A percentile compares a stretch with the other conserved stretches of the same genome.
Conservation (phyloP, 164 flowering plant genomes). For the Vitis vinifera region DNA sequence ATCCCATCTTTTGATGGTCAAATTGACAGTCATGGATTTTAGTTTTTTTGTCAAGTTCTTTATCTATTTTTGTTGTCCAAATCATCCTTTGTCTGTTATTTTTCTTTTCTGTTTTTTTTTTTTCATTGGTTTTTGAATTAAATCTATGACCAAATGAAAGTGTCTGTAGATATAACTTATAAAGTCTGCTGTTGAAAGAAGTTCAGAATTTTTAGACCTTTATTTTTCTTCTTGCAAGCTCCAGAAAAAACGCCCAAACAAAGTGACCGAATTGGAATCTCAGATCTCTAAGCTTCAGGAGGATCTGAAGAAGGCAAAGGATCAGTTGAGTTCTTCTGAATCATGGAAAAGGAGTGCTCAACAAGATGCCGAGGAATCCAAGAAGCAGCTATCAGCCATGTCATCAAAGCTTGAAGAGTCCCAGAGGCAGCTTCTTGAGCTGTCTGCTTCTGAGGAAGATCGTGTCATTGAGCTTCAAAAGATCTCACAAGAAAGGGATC, state of each 20-base stretch:
- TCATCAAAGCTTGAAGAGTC: conserved; percentile 63
- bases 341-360: conserved; percentile 53
- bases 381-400: conserved; percentile 53
- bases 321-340: conserved; percentile 61
- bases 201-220: not conserved
- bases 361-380: conserved; percentile 75
- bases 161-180: no score
- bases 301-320: conserved; percentile 67
- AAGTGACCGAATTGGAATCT: conserved; percentile 66
- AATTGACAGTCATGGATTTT: no score
- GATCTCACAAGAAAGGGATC: conserved; percentile 45
- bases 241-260: conserved; percentile 75
- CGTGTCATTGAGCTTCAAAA: conserved; percentile 39
- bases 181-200: not conserved
- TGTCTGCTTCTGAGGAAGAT: conserved; percentile 50
- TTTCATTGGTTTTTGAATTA: no score
- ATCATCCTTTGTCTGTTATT: no score
- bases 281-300: conserved; percentile 68
- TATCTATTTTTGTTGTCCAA: no score
- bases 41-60: no score
- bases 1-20: no score
- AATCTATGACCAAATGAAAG: no score
- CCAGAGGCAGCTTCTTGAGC: conserved; percentile 47
- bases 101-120: no score
- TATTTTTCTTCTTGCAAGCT: conserved; percentile 10